These are phyloP conservation scores for Tetradesmus obliquus DNA, from an alignment of 139 green algal species.

Conservation along the genomic window DNA sequence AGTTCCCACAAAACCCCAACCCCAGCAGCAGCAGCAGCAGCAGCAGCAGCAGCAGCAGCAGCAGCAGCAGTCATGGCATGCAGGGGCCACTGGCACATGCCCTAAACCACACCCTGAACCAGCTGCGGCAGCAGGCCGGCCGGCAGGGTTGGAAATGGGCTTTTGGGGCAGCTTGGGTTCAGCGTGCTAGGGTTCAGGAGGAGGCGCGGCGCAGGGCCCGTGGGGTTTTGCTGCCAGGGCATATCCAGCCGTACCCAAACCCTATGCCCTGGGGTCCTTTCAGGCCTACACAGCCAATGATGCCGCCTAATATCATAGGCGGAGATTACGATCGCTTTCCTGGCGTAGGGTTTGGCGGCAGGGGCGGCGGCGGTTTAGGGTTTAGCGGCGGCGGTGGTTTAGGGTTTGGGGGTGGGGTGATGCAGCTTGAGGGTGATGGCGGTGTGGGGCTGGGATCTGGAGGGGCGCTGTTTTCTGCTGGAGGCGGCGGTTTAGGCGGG, in stretches of 20 bases:
- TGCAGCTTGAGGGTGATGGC: background rate
- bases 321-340: slow-evolving; percentile 42
- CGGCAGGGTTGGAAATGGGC: slow-evolving; percentile 35
- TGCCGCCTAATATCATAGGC: slow-evolving; percentile 24
- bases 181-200: background rate
- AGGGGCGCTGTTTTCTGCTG: slow-evolving; percentile 3
- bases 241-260: background rate
- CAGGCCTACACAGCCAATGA: background rate
- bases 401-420: background rate
- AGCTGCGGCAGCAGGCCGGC: background rate
- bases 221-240: background rate
- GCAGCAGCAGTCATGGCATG: background rate
- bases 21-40: slow-evolving; percentile 18
- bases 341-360: background rate
- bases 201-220: background rate
- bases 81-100: background rate
- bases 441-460: background rate
- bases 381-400: background rate
- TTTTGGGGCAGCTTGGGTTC: slow-evolving; percentile 19
- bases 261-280: slow-evolving; percentile 27
- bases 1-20: slow-evolving; percentile 48
- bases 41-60: slow-evolving; percentile 12
- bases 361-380: background rate
- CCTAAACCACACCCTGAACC: background rate
- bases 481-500: background rate